Conservation (phyloP, 352 stramenopile genomes). For the Phytophthora fragariaefolia region DNA sequence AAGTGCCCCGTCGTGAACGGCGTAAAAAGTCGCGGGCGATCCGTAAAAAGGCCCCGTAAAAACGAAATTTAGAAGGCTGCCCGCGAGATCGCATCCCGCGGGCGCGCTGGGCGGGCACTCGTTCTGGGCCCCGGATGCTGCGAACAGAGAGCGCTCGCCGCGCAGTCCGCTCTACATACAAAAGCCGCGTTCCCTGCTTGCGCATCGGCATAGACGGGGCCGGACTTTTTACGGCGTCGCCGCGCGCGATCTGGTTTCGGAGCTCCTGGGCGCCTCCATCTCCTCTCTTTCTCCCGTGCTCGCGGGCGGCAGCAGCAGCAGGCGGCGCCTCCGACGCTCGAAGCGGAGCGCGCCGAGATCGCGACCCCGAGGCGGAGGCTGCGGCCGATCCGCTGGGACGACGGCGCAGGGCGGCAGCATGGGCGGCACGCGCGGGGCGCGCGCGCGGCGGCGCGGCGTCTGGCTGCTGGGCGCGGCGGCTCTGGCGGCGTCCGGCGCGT, state of each 20-base stretch:
- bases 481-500: slow-evolving; percentile 8
- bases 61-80: slow-evolving; percentile 15
- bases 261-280: slow-evolving; percentile 3
- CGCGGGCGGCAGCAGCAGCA: neutral
- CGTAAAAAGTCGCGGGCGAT: slow-evolving; percentile 18
- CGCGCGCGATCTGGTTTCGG: neutral
- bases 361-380: neutral
- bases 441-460: too few species aligned
- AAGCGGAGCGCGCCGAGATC: neutral
- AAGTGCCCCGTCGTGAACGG: slow-evolving; percentile 9
- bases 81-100: neutral
- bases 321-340: neutral
- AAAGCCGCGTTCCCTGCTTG: too few species aligned
- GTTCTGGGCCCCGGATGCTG: too few species aligned
- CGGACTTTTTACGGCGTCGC: slow-evolving; percentile 14
- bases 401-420: slow-evolving; percentile 17
- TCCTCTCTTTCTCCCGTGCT: slow-evolving; percentile 23
- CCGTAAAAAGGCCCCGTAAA: slow-evolving; percentile 31
- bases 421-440: too few species aligned
- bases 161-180: too few species aligned
- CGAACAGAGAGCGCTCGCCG: too few species aligned
- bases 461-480: too few species aligned
- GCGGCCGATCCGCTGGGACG: neutral
- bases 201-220: slow-evolving; percentile 14
- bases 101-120: too few species aligned